These are phyloP conservation scores for Fraxinus floribunda DNA, from an alignment of 305 asterid genomes.

Conservation along the genomic window DNA sequence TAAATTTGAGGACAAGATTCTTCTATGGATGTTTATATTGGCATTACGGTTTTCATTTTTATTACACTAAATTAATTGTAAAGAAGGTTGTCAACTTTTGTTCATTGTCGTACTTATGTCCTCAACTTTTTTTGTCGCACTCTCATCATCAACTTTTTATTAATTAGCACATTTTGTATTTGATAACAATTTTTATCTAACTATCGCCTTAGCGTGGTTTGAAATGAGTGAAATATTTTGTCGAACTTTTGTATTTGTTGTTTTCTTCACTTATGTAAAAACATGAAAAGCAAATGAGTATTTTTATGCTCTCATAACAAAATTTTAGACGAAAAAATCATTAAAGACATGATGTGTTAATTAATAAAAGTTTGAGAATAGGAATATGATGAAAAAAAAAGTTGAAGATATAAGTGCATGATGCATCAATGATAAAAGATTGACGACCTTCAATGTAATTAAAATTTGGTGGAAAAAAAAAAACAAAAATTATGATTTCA, in stretches of 20 bases:
- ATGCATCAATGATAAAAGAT: neutral
- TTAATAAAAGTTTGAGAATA: neutral
- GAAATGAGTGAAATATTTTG: too few species aligned
- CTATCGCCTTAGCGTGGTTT: neutral
- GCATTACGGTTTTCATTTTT: too few species aligned
- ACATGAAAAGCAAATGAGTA: neutral
- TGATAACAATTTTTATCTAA: too few species aligned
- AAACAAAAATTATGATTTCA: neutral
- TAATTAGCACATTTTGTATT: neutral
- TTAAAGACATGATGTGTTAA: neutral
- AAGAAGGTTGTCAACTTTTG: neutral
- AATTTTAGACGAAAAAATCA: too few species aligned
- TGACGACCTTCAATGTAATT: neutral
- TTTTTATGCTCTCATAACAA: neutral
- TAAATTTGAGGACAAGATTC: too few species aligned
- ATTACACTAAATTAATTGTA: neutral
- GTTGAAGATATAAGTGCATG: neutral
- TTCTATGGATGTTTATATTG: too few species aligned
- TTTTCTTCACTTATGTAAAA: neutral
- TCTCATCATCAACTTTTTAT: neutral
- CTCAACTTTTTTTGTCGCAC: neutral
- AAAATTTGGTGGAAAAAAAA: neutral
- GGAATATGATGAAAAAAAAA: too few species aligned
- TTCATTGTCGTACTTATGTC: neutral
- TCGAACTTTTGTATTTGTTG: neutral